Conservation (phyloP, 1,284 basidiomycete genomes). For the Ceratorhiza oryzae-sativae region DNA sequence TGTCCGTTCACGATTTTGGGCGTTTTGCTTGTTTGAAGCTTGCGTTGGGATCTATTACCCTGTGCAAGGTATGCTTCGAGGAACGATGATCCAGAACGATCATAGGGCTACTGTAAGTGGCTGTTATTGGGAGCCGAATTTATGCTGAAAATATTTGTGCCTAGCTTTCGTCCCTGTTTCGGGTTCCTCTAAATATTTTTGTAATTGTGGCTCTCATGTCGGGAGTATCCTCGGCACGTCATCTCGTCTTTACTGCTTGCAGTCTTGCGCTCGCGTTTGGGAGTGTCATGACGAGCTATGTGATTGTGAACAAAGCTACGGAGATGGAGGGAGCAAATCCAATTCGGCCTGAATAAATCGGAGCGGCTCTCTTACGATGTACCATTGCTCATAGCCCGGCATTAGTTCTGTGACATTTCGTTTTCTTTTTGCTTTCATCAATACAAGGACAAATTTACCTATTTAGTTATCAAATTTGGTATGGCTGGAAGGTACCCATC, state of each 20-base stretch:
- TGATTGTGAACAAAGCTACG: slow-evolving; percentile 50
- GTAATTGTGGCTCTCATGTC: slow-evolving; percentile 74
- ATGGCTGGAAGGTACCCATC: not conserved
- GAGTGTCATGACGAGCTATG: slow-evolving; percentile 63
- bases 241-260: slow-evolving; percentile 66
- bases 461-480: not conserved
- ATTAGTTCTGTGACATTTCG: not conserved
- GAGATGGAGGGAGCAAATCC: slow-evolving; percentile 4
- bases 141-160: slow-evolving; percentile 16
- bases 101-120: slow-evolving; percentile 71
- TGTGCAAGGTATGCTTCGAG: slow-evolving; percentile 75
- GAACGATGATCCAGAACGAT: slow-evolving; percentile 72
- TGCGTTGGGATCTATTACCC: slow-evolving; percentile 82
- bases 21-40: slow-evolving; percentile 75
- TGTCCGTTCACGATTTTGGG: slow-evolving; percentile 67
- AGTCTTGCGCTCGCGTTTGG: slow-evolving; percentile 66
- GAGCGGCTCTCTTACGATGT: not conserved
- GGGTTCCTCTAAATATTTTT: slow-evolving; percentile 75
- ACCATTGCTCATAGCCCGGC: not conserved
- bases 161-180: slow-evolving; percentile 72
- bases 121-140: not conserved
- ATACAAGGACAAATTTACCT: not conserved
- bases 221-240: slow-evolving; percentile 69
- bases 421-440: not conserved
- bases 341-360: not conserved